A percentile compares a stretch with the other conserved stretches of the same genome.
Evolutionary conservation across 257 asterid species (phyloP).

Genomic region (Capsicum rhomboideum): DNA sequence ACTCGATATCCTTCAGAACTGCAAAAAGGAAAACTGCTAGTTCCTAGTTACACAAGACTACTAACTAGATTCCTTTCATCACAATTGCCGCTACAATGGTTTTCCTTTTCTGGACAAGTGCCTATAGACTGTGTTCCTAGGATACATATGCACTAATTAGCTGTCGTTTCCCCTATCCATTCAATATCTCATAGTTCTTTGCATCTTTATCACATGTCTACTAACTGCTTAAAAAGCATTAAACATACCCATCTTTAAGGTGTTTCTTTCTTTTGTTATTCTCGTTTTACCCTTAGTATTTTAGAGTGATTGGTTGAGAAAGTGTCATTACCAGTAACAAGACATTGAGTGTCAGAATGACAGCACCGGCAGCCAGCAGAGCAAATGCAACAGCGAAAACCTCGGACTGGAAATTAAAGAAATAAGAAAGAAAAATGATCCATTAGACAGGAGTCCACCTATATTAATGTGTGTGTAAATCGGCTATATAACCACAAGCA

Average conservation of each 20-base stretch:
- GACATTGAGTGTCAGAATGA: conserved; percentile 84
- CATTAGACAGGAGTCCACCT: background rate
- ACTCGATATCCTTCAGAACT: background rate
- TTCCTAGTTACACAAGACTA: background rate
- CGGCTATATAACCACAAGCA: background rate
- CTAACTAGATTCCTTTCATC: background rate
- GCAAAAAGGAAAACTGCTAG: background rate
- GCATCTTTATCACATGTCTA: background rate
- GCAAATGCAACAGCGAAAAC: conserved; percentile 98
- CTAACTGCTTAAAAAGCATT: background rate
- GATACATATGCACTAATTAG: background rate
- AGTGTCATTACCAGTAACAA: conserved; percentile 60
- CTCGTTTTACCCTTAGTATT: background rate
- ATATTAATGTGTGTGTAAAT: background rate
- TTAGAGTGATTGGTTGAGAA: background rate
- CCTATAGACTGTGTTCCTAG: background rate
- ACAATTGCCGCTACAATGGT: background rate
- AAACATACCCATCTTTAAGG: background rate
- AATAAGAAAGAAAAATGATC: background rate
- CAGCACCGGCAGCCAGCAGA: conserved; percentile 86
- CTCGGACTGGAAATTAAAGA: conserved; percentile 60
- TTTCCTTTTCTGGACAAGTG: background rate
- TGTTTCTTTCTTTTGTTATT: background rate
- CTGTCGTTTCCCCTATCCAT: background rate
- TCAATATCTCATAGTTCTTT: background rate